phyloP scores from a whole-genome alignment of 768 basidiomycete genomes.

The Chalciporus pseudorubinellus region DNA sequence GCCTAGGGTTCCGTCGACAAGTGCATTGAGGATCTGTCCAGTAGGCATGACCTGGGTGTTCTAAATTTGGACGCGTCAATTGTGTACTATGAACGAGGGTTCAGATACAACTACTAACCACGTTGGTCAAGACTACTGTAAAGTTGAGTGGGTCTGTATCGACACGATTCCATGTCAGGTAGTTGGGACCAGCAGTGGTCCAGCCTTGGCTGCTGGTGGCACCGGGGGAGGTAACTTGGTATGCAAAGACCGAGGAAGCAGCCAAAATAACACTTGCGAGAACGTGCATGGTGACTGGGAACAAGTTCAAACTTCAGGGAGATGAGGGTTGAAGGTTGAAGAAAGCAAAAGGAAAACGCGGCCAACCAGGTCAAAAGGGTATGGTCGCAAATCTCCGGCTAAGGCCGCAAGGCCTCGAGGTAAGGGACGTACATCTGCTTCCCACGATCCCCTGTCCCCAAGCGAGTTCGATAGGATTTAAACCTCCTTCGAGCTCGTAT shows the following conservation, averaged over 20 bases:
- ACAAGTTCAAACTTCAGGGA: conserved; percentile 15
- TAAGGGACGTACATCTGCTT: conserved; percentile 13
- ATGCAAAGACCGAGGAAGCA: conserved; percentile 59
- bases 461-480: neutral
- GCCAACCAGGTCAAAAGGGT: neutral
- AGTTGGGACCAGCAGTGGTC: conserved; percentile 52
- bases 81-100: neutral
- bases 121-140: conserved; percentile 64
- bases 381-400: conserved; percentile 8
- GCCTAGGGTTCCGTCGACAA: conserved; percentile 49
- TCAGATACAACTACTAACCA: conserved; percentile 36
- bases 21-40: conserved; percentile 50
- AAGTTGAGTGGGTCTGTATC: conserved; percentile 67
- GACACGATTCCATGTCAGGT: conserved; percentile 63
- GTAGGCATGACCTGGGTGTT: conserved; percentile 32
- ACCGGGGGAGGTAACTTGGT: conserved; percentile 55
- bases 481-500: neutral
- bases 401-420: neutral
- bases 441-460: conserved; percentile 16
- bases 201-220: conserved; percentile 48
- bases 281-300: conserved; percentile 41
- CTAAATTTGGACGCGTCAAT: conserved; percentile 26
- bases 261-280: conserved; percentile 44
- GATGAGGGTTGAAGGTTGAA: conserved; percentile 13
- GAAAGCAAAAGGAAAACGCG: conserved; percentile 11